Base-by-base conservation (phyloP, 352 stramenopile species). In the Achlya hypogyna region DNA sequence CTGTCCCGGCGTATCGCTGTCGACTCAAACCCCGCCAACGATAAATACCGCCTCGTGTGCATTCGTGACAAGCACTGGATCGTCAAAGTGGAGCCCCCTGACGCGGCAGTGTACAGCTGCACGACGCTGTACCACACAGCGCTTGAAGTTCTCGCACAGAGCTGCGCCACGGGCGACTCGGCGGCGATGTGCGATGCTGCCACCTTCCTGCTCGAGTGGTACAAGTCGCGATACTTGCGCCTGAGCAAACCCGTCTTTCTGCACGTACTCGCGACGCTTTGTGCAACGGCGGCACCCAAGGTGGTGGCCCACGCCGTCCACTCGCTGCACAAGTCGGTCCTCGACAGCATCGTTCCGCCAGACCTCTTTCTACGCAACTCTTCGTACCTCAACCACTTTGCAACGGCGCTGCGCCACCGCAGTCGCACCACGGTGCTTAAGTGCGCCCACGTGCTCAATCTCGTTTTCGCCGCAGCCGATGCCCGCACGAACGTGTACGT, bases 41-140 rank as follows among this genome's bases (percentile, higher is more conserved):
- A n/a, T n/a, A 45, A 45, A 10, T 66, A 34, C 12, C 5, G 18
- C 12, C 28, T 67, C 1, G 51, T 67, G n/a, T 31, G 45, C 0
- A 59, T 67, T 10, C 47, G 51, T 5, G 60, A 60, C 5, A 67
- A 67, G 34, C 45, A 67, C 18, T 67, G 60, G 60, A 54, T 67
- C 28, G 43, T 38, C 1, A n/a, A 25, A 42, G 51, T 38, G 22
- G 60, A 67, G 28, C 25, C 51, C 6, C 8, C 60, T 14, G 42
- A 58, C 45, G 60, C 22, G 2, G 60, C 60, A 4, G 60, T 67
- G 18, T 25, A 59, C 14, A 32, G 34, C 60, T 67, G 47, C 35
- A 49, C 51, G 5, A 38, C 35, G 32, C 34, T 67, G 16, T 67
- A 45, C 25, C 5, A 32, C 0, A 23, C 32, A 4, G 60, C 60